Evolutionary conservation across 257 asterid genomes (phyloP).

Genomic region (Solanum lycopersicoides): DNA sequence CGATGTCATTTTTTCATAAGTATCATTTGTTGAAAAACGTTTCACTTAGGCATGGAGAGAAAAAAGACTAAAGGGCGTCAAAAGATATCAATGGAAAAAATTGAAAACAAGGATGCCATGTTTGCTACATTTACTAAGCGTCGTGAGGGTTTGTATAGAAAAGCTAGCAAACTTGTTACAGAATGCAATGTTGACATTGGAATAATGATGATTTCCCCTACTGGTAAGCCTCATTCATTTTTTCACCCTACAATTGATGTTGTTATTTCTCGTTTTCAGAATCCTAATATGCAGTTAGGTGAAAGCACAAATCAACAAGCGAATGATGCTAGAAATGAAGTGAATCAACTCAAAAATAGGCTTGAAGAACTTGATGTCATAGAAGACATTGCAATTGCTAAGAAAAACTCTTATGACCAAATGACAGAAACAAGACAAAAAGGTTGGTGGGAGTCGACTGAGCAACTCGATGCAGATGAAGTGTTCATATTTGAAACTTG

Average conservation of each 20-base stretch:
- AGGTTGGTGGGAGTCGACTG: background rate
- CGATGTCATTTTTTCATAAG: background rate
- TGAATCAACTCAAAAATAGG: background rate
- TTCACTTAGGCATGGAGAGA: constrained; percentile 5
- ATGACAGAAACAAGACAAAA: background rate
- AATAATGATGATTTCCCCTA: constrained; percentile 19
- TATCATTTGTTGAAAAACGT: background rate
- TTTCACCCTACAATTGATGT: constrained; percentile 29
- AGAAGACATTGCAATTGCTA: background rate
- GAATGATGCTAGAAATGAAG: too few relatives aligned
- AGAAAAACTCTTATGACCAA: background rate
- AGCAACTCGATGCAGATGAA: background rate
- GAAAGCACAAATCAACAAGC: too few relatives aligned
- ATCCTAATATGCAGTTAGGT: background rate
- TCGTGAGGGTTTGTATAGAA: constrained; percentile 12
- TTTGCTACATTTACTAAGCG: constrained; percentile 30
- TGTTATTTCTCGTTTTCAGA: background rate
- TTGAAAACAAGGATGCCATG: constrained; percentile 7
- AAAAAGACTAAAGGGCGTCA: constrained; percentile 23
- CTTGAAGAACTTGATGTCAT: background rate
- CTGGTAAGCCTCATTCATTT: constrained; percentile 32
- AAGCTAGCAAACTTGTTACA: background rate
- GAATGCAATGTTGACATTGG: constrained; percentile 26
- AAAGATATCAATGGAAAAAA: constrained; percentile 11
- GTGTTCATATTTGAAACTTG: background rate